Percentiles rank a stretch among this genome's conserved stretches.
Conservation (phyloP, 83 land plant species). For the Picea mariana region DNA sequence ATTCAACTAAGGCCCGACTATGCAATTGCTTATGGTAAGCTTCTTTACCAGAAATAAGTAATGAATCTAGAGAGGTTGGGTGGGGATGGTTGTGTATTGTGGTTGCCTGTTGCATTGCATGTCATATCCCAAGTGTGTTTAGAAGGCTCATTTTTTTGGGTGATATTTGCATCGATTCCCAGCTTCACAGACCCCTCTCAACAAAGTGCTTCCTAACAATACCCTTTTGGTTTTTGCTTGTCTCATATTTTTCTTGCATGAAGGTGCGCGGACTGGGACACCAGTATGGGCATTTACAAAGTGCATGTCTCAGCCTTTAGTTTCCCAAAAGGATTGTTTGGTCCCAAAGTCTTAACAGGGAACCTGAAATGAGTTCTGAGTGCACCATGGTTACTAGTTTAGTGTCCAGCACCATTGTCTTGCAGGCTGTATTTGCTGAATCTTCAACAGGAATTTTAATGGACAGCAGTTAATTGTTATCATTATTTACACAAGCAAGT, state of each 20-base stretch:
- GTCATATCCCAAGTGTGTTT: slow-evolving; percentile 8
- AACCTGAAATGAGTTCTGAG: slow-evolving; percentile 10
- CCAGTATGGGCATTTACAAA: slow-evolving; percentile 9
- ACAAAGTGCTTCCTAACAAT: slow-evolving; percentile 21
- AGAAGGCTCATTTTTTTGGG: slow-evolving; percentile 17
- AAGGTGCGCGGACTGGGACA: slow-evolving; percentile 23
- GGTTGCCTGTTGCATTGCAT: neutral
- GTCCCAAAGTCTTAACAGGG: slow-evolving; percentile 4
- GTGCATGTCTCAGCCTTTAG: slow-evolving; percentile 19
- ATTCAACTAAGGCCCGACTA: slow-evolving; percentile 83
- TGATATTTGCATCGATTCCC: slow-evolving; percentile 21
- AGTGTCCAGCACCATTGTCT: slow-evolving; percentile 15
- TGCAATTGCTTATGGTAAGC: slow-evolving; percentile 94
- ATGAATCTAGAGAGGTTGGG: slow-evolving; percentile 4
- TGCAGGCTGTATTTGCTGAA: slow-evolving; percentile 4
- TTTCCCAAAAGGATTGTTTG: slow-evolving; percentile 18
- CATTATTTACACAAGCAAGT: slow-evolving; percentile 1
- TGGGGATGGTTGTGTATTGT: slow-evolving; percentile 12
- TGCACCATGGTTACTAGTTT: slow-evolving; percentile 13
- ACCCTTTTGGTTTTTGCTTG: slow-evolving; percentile 18
- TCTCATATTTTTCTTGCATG: slow-evolving; percentile 15
- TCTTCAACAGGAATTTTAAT: slow-evolving; percentile 11
- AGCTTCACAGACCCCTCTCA: slow-evolving; percentile 13
- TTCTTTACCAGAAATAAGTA: neutral
- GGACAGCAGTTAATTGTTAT: slow-evolving; percentile 13